Percentiles rank a stretch among this genome's conserved stretches.
phyloP scores from a whole-genome alignment of 108 stramenopile genomes.

The Cyclotella choctawhatcheeana region DNA sequence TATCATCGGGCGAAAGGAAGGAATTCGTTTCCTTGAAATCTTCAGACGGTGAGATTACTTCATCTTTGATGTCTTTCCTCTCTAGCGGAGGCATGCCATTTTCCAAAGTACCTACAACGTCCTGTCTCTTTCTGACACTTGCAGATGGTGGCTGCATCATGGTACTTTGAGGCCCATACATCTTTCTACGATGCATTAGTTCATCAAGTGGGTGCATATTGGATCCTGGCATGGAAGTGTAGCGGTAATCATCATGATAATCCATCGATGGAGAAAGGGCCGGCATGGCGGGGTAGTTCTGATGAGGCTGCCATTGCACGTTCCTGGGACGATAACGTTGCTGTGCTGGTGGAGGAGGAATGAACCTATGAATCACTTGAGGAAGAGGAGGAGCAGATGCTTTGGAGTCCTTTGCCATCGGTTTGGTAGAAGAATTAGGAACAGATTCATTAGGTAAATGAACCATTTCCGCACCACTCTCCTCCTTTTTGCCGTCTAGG shows the following conservation, averaged over 20 bases:
- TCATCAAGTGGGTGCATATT: conserved; percentile 27
- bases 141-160: background rate
- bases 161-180: conserved; percentile 19
- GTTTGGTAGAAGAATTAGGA: background rate
- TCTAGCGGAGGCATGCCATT: no score
- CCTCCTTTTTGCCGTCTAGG: background rate
- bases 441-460: background rate
- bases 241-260: conserved; percentile 2
- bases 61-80: background rate
- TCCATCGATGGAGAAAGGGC: conserved; percentile 26
- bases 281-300: conserved; percentile 19
- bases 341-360: conserved; percentile 18
- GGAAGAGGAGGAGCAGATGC: background rate
- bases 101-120: no score
- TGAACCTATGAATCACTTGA: conserved; percentile 7
- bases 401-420: background rate
- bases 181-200: conserved; percentile 37
- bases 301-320: conserved; percentile 1
- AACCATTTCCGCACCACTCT: background rate
- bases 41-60: conserved; percentile 2
- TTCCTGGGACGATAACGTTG: background rate
- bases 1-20: conserved; percentile 21
- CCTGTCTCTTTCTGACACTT: background rate
- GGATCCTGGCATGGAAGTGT: conserved; percentile 3
- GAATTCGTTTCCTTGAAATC: background rate